Evolutionary conservation across 2,329 filamentous ascomycete species (phyloP).

Genomic region (Cladosporium sp.): DNA sequence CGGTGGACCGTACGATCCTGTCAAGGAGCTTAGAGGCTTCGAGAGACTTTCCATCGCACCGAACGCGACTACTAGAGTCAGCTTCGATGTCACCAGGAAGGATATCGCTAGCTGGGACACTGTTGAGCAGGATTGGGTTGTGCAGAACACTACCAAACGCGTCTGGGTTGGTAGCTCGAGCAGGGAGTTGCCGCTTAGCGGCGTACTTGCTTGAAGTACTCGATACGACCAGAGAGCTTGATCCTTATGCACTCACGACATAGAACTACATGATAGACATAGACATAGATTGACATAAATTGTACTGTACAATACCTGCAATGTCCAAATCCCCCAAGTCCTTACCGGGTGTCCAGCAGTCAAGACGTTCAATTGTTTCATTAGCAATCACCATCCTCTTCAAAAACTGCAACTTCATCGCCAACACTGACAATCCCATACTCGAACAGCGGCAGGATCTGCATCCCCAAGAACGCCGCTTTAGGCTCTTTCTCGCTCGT

Average conservation of each 20-base stretch:
- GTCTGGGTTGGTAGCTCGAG: conserved; percentile 57
- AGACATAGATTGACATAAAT: not conserved
- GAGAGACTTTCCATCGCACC: conserved; percentile 68
- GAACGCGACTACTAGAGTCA: conserved; percentile 62
- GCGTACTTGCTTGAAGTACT: conserved; percentile 12
- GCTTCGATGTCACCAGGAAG: conserved; percentile 64
- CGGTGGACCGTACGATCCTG: conserved; percentile 66
- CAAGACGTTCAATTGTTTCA: too few relatives aligned
- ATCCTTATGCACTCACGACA: not conserved
- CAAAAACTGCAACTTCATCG: conserved; percentile 28
- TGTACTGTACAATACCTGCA: not conserved
- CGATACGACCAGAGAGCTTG: too few relatives aligned
- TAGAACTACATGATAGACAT: not conserved
- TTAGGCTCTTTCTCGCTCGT: conserved; percentile 21
- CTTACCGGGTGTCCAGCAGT: too few relatives aligned
- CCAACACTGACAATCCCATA: conserved; percentile 27
- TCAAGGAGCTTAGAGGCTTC: conserved; percentile 67
- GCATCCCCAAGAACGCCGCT: conserved; percentile 31
- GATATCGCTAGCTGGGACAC: conserved; percentile 85
- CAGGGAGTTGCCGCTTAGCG: conserved; percentile 44
- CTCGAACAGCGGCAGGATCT: conserved; percentile 29
- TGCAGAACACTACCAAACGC: conserved; percentile 51
- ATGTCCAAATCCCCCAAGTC: too few relatives aligned
- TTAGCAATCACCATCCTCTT: too few relatives aligned
- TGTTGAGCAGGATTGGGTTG: conserved; percentile 73